Evolutionary conservation across 2,329 filamentous ascomycete genomes (phyloP), one percentile per base, ranked within the genome.

Genomic region (Apiospora arundinis): DNA sequence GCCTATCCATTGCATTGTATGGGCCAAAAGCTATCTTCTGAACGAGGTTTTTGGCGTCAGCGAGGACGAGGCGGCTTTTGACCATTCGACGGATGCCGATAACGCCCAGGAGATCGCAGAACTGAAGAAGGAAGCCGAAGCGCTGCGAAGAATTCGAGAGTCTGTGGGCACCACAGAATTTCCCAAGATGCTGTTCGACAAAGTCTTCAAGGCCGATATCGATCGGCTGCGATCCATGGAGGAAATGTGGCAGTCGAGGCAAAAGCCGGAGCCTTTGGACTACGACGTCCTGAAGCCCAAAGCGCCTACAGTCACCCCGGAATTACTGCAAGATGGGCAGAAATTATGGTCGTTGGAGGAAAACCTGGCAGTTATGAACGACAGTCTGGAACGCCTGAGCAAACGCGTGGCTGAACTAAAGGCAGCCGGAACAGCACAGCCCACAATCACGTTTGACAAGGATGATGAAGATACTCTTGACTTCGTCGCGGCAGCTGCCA

Each of bases 1-100:
- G 78, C 94, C 95, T 0, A 98, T 99, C 60, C 96, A 99, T 83
- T 98, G 96, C 84, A 99, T 99, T 73, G 95, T 99, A 2, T 99
- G 96, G 96, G 95, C 90, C 25, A 99, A 98, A 84, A 97, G 95
- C 80, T 99, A 98, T 81, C 87, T 99, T 11, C 89, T 99, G 73
- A 96, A 94, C 75, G 96, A 99, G 81, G 91, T 99, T 9, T 99
- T 98, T 76, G 96, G 96, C 23, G 90, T 91, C 3, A 97, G 94
- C 76, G 95, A 98, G 81, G 94, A 98, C 73, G 92, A 95, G 74
- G 88, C 92, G 0, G 88, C 91, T 0, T 89, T 98, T 73, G 95
- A 98, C 78, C 90, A 93, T 75, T 92, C 93, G 1, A 89, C 92
- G 75, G 92, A 97, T 79, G 87, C 90, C 8, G 94, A 97, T 68